A percentile compares a stretch with the other conserved stretches of the same genome.
phyloP scores from a whole-genome alignment of 106 monocot species.

The Allium cepa region DNA sequence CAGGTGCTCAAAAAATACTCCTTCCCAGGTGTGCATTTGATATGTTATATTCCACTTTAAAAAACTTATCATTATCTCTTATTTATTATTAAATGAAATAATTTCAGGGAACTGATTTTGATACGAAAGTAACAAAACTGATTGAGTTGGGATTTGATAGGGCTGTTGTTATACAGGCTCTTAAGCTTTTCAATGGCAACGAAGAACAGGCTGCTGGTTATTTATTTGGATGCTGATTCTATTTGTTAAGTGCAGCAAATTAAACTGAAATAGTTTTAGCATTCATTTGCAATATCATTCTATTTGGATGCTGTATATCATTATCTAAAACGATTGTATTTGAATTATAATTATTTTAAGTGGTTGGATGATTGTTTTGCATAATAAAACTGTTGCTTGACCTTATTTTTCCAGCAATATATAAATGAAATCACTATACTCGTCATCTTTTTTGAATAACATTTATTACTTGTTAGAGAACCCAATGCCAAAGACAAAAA shows the following conservation, averaged over 20 bases:
- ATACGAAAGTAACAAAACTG: constrained; percentile 66
- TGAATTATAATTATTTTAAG: too few relatives aligned
- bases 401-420: too few relatives aligned
- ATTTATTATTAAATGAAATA: background rate
- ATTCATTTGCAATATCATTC: too few relatives aligned
- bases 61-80: background rate
- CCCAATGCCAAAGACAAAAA: too few relatives aligned
- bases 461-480: too few relatives aligned
- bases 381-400: too few relatives aligned
- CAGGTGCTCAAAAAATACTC: constrained; percentile 20
- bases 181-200: constrained; percentile 78
- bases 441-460: too few relatives aligned
- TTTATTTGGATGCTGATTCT: constrained; percentile 64
- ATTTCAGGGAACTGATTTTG: constrained; percentile 45
- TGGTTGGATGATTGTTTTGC: too few relatives aligned
- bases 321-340: too few relatives aligned
- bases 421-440: too few relatives aligned
- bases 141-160: constrained; percentile 84
- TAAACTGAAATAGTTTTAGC: too few relatives aligned
- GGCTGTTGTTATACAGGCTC: constrained; percentile 58
- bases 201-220: constrained; percentile 88
- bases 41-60: background rate
- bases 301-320: too few relatives aligned
- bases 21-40: constrained; percentile 17
- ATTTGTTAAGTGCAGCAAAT: background rate